These are phyloP conservation scores for Graphium sp. DNA, from an alignment of 2,329 filamentous ascomycete genomes.

Conservation along the genomic window DNA sequence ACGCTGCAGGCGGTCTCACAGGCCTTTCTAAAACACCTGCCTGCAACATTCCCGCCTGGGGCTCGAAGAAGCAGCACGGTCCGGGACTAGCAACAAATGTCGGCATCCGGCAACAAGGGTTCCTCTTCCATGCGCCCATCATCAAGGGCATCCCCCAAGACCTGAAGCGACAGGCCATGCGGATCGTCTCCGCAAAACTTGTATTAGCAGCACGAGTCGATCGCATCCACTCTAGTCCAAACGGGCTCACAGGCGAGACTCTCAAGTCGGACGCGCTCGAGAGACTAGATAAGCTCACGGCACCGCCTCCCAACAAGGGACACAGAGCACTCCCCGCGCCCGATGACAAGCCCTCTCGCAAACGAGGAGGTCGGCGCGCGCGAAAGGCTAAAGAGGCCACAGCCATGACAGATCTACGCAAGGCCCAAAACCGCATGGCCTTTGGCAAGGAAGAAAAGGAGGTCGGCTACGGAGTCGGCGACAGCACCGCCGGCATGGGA, in stretches of 20 bases:
- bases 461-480: constrained; percentile 75
- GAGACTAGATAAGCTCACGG: constrained; percentile 80
- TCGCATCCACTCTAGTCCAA: constrained; percentile 61
- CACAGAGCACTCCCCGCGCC: constrained; percentile 75
- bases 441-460: constrained; percentile 95
- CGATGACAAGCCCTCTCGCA: constrained; percentile 86
- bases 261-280: constrained; percentile 71
- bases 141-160: constrained; percentile 74
- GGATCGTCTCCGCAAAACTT: constrained; percentile 85
- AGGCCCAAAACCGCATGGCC: constrained; percentile 88
- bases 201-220: constrained; percentile 88
- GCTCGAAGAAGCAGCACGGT: constrained; percentile 65
- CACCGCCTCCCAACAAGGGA: constrained; percentile 80
- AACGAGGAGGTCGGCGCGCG: constrained; percentile 78
- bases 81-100: constrained; percentile 85
- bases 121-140: constrained; percentile 80
- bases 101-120: constrained; percentile 80
- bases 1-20: constrained; percentile 75
- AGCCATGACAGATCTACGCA: constrained; percentile 90
- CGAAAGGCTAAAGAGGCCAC: constrained; percentile 92
- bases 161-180: constrained; percentile 82
- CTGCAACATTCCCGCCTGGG: constrained; percentile 82
- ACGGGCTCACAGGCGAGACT: constrained; percentile 69
- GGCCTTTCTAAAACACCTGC: constrained; percentile 83
- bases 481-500: constrained; percentile 73